phyloP scores from a whole-genome alignment of 305 asterid genomes.

The Plantago coronopus region DNA sequence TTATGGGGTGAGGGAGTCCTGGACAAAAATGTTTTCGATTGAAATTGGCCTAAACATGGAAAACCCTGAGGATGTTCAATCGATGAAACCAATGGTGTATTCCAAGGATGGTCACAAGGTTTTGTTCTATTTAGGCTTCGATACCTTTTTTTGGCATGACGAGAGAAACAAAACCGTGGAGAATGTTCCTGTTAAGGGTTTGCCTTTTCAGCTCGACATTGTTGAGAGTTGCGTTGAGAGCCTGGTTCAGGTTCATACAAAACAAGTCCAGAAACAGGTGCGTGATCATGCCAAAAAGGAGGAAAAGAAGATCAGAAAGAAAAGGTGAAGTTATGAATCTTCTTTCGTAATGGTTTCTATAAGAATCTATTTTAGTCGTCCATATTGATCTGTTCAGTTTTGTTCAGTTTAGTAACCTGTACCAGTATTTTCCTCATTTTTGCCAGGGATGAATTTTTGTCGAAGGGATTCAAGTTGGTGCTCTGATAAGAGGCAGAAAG shows the following conservation, averaged over 20 bases:
- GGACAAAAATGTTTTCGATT: slow-evolving; percentile 33
- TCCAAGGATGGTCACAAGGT: slow-evolving; percentile 38
- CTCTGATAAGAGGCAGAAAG: slow-evolving; percentile 29
- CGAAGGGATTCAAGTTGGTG: slow-evolving; percentile 57
- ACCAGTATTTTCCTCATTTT: not conserved
- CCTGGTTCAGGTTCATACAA: slow-evolving; percentile 23
- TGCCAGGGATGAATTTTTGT: slow-evolving; percentile 53
- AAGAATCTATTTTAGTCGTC: not conserved
- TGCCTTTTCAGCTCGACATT: slow-evolving; percentile 35
- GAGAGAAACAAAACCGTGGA: slow-evolving; percentile 28
- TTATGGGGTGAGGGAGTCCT: slow-evolving; percentile 39
- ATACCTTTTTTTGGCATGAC: slow-evolving; percentile 55
- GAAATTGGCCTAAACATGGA: too few species aligned
- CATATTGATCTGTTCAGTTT: not conserved
- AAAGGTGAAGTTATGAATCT: slow-evolving; percentile 32
- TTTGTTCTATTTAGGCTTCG: slow-evolving; percentile 49
- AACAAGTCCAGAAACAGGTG: slow-evolving; percentile 10
- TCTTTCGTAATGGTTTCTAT: not conserved
- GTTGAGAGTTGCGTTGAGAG: slow-evolving; percentile 27
- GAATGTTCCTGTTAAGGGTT: slow-evolving; percentile 33
- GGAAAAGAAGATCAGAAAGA: slow-evolving; percentile 29
- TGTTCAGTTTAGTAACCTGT: not conserved
- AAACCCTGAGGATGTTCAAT: too few species aligned
- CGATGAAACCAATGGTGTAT: slow-evolving; percentile 41
- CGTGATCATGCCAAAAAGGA: slow-evolving; percentile 8